A percentile compares a stretch with the other conserved stretches of the same genome.
These are phyloP conservation scores for Verticillium albo-atrum DNA, from an alignment of 2,329 filamentous ascomycete genomes.

Conservation along the genomic window DNA sequence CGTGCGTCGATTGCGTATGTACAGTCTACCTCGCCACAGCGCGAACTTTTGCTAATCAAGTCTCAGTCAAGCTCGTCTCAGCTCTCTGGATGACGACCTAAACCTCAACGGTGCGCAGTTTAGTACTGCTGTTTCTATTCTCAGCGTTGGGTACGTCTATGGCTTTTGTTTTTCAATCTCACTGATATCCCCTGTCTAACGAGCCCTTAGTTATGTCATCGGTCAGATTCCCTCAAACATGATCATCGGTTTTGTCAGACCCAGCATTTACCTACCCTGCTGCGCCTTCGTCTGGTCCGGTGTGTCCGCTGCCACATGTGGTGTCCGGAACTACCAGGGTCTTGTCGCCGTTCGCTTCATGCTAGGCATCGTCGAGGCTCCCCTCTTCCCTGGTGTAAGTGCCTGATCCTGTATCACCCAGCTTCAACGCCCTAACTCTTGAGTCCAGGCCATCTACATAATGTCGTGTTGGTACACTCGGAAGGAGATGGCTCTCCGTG, in stretches of 20 bases:
- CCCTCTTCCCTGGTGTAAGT: slow-evolving; percentile 27
- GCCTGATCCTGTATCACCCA: slow-evolving; percentile 40
- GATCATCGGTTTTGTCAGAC: slow-evolving; percentile 36
- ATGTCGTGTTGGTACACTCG: slow-evolving; percentile 51
- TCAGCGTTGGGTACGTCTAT: slow-evolving; percentile 25
- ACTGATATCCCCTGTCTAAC: neutral
- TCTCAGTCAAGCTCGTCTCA: slow-evolving; percentile 42
- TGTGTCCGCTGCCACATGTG: slow-evolving; percentile 34
- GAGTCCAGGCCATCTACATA: slow-evolving; percentile 27
- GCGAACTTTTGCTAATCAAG: neutral
- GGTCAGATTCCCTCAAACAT: slow-evolving; percentile 43
- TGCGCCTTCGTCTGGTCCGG: slow-evolving; percentile 39
- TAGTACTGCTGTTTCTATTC: slow-evolving; percentile 49
- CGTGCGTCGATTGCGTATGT: slow-evolving; percentile 17
- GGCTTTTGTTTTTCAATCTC: slow-evolving; percentile 48
- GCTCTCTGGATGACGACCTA: slow-evolving; percentile 47
- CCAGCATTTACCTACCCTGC: slow-evolving; percentile 46
- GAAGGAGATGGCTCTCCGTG: slow-evolving; percentile 36
- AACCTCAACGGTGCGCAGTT: slow-evolving; percentile 52
- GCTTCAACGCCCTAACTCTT: slow-evolving; percentile 36
- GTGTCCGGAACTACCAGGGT: slow-evolving; percentile 33
- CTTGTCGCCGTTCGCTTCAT: slow-evolving; percentile 39
- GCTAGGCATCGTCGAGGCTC: slow-evolving; percentile 34
- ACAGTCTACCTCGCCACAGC: neutral
- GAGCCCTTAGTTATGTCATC: slow-evolving; percentile 34